Conservation (phyloP, 139 green algal species). For the Haematococcus sp. region DNA sequence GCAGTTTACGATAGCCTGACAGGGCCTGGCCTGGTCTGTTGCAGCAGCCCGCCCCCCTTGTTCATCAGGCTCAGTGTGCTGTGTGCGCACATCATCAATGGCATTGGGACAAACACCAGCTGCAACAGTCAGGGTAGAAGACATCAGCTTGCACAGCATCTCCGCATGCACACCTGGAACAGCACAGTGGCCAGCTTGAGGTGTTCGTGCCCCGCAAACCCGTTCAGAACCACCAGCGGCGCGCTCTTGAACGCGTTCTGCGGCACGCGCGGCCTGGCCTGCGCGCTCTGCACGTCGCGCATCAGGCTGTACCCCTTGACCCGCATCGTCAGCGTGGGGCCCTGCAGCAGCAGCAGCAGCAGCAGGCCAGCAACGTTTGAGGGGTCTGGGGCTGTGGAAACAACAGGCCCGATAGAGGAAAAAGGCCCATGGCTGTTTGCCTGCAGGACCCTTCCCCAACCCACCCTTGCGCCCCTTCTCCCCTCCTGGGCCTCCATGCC, state of each 20-base stretch:
- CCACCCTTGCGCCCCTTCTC: too few species aligned
- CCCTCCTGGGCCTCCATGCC: too few species aligned
- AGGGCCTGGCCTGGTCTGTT: too few species aligned
- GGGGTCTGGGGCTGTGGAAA: too few species aligned
- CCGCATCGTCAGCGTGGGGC: constrained; percentile 89
- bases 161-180: constrained; percentile 60
- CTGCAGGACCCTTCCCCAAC: neutral
- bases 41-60: too few species aligned
- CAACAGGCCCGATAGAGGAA: too few species aligned
- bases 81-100: too few species aligned
- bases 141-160: neutral
- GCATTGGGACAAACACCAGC: neutral
- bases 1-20: too few species aligned
- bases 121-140: neutral
- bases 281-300: constrained; percentile 72
- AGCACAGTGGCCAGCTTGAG: constrained; percentile 73
- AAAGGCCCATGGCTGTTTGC: too few species aligned
- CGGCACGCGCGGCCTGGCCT: constrained; percentile 61
- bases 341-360: constrained; percentile 40
- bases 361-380: neutral
- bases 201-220: constrained; percentile 72
- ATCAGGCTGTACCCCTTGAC: constrained; percentile 83
- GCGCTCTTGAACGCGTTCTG: constrained; percentile 61
- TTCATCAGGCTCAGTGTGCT: too few species aligned
- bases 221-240: constrained; percentile 93